Evolutionary conservation across 805 yeast species (phyloP), one percentile per base, ranked within the genome.

Genomic region (Candida saitoana): DNA sequence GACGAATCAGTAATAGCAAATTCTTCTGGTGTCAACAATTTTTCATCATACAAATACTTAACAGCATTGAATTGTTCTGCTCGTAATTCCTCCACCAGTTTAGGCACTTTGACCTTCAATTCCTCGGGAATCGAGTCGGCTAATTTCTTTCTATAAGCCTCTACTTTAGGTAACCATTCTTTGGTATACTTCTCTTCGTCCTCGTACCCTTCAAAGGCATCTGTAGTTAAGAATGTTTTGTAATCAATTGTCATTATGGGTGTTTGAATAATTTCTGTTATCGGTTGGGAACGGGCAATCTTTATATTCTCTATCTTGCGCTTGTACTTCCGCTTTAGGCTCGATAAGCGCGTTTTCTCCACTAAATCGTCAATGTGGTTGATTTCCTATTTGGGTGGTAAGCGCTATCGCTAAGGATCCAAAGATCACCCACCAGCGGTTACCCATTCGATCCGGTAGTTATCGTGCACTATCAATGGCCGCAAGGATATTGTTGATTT

Each of bases 141-240:
- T 44, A 68, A 59, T 35, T 58, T 62, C 38, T 55, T 49, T 43
- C 65, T 54, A 49, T 67, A 68, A 18, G 59, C 60, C 44, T 69
- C 65, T 41, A 77, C 63, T 49, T 71, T 73, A 8, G 81, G 81
- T 36, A 64, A 48, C 70, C 70, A 77, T 20, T 62, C 49, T 22
- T 50, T 43, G 36, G 60, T 64, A 51, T 60, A 77, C 38, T 67
- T 65, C 45, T 62, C 72, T 1, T 67, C 55, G 50, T 76, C 70
- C 47, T 68, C 73, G 44, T 63, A 69, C 8, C 50, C 49, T 18
- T 52, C 54, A 39, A 65, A 54, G 5, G 52, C 44, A 42, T 65
- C 71, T 9, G 55, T 59, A 38, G 59, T 57, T 38, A 67, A 56
- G 46, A 65, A 64, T 22, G 53, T 44, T 38, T 54, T 49, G 27